These are phyloP conservation scores for Umbilicus rupestris DNA, from an alignment of 164 flowering plant species.

Conservation along the genomic window DNA sequence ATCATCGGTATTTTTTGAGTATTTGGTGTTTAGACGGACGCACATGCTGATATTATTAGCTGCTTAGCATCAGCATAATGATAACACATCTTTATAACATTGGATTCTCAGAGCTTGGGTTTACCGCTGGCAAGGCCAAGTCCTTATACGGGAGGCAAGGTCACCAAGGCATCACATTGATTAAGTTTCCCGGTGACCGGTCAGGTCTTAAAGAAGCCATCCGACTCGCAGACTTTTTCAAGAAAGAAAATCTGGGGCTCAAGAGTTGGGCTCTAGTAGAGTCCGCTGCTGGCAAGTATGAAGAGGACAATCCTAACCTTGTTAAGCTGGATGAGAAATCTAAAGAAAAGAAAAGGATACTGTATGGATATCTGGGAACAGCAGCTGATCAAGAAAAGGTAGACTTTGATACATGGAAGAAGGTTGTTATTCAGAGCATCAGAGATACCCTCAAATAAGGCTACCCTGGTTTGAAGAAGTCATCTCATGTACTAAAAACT, in stretches of 20 bases:
- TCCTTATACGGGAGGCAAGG: slow-evolving; percentile 82
- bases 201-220: slow-evolving; percentile 67
- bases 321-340: slow-evolving; percentile 59
- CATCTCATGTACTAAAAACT: too few relatives aligned
- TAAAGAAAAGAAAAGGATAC: slow-evolving; percentile 58
- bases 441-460: slow-evolving; percentile 24
- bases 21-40: too few relatives aligned
- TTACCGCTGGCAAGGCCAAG: slow-evolving; percentile 69
- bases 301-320: slow-evolving; percentile 66
- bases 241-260: slow-evolving; percentile 76
- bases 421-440: slow-evolving; percentile 51
- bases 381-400: slow-evolving; percentile 68
- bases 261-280: slow-evolving; percentile 58
- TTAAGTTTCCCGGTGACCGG: slow-evolving; percentile 57
- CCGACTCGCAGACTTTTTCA: slow-evolving; percentile 59
- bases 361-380: slow-evolving; percentile 75
- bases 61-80: background rate
- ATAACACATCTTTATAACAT: background rate
- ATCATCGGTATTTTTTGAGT: too few relatives aligned
- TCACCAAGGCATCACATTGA: slow-evolving; percentile 62
- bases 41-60: background rate
- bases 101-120: slow-evolving; percentile 68
- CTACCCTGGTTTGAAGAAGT: background rate
- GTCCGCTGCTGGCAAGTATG: slow-evolving; percentile 41
- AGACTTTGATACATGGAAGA: slow-evolving; percentile 78